phyloP scores from a whole-genome alignment of 1,284 basidiomycete genomes.

The Polyporus tsugae region DNA sequence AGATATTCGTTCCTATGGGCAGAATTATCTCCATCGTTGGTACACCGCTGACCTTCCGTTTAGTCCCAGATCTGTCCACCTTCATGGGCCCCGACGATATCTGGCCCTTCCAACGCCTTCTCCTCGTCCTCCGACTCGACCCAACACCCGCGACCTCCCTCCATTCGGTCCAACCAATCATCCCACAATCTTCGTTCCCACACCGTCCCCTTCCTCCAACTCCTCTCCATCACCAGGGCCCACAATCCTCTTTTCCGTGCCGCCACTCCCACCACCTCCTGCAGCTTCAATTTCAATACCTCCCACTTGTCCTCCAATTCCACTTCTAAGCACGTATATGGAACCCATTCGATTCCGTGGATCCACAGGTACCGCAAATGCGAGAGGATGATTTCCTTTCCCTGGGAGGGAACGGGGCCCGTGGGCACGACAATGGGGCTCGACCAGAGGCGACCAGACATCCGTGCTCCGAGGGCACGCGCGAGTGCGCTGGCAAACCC shows the following conservation, averaged over 20 bases:
- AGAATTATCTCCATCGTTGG: not conserved
- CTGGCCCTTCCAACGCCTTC: slow-evolving; percentile 1
- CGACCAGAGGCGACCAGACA: not conserved
- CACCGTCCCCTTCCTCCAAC: not conserved
- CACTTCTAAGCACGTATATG: not conserved
- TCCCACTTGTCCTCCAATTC: not conserved
- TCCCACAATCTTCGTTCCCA: slow-evolving; percentile 14
- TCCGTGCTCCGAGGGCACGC: not conserved
- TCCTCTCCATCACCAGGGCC: not conserved
- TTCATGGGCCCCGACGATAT: not conserved
- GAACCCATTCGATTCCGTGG: not conserved
- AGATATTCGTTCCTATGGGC: not conserved
- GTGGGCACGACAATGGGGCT: not conserved
- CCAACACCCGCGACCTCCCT: slow-evolving; percentile 21
- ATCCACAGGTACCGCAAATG: not conserved
- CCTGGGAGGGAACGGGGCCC: not conserved
- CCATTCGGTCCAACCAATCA: slow-evolving; percentile 21
- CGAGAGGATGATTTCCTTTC: not conserved
- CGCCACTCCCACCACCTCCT: not conserved
- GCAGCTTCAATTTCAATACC: not conserved
- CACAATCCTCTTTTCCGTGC: not conserved
- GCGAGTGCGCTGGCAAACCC: slow-evolving; percentile 9
- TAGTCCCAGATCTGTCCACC: not conserved
- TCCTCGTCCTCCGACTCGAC: slow-evolving; percentile 13
- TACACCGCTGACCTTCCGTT: not conserved